Evolutionary conservation across 768 basidiomycete genomes (phyloP).

Genomic region (Termitomyces sp.): DNA sequence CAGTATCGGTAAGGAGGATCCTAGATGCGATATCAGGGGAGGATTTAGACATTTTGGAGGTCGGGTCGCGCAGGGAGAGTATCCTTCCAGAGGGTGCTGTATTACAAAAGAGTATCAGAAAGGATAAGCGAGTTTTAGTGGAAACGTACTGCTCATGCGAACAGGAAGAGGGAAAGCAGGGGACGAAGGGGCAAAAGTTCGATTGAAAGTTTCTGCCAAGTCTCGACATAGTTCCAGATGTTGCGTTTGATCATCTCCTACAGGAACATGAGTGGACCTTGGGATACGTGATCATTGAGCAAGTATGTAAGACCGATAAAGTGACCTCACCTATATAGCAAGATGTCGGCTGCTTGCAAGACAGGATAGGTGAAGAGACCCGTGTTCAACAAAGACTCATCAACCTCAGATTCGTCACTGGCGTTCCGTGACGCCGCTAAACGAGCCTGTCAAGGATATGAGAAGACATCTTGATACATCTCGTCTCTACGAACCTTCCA

Average conservation of each 20-base stretch:
- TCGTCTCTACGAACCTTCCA: slow-evolving; percentile 69
- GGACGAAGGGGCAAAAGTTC: slow-evolving; percentile 41
- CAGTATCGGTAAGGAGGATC: slow-evolving; percentile 78
- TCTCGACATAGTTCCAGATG: slow-evolving; percentile 88
- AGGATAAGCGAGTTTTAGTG: neutral
- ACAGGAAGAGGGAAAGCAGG: slow-evolving; percentile 69
- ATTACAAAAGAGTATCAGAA: neutral
- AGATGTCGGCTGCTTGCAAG: slow-evolving; percentile 89
- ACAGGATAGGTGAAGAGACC: slow-evolving; percentile 92
- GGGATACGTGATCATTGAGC: neutral
- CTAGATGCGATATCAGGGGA: slow-evolving; percentile 72
- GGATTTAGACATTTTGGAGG: slow-evolving; percentile 95
- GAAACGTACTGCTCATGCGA: slow-evolving; percentile 62
- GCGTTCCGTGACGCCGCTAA: slow-evolving; percentile 72
- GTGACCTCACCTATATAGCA: slow-evolving; percentile 66
- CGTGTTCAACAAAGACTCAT: slow-evolving; percentile 76
- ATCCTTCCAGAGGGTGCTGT: slow-evolving; percentile 78
- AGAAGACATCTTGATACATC: slow-evolving; percentile 2
- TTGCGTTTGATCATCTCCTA: slow-evolving; percentile 95
- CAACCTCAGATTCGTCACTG: slow-evolving; percentile 67
- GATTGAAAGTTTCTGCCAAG: slow-evolving; percentile 79
- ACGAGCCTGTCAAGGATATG: slow-evolving; percentile 47
- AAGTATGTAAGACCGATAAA: neutral
- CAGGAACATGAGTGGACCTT: slow-evolving; percentile 90
- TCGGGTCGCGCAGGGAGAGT: slow-evolving; percentile 81